Evolutionary conservation across 192 early-diverging fungal species (phyloP).

Genomic region (Glomus cerebriforme): DNA sequence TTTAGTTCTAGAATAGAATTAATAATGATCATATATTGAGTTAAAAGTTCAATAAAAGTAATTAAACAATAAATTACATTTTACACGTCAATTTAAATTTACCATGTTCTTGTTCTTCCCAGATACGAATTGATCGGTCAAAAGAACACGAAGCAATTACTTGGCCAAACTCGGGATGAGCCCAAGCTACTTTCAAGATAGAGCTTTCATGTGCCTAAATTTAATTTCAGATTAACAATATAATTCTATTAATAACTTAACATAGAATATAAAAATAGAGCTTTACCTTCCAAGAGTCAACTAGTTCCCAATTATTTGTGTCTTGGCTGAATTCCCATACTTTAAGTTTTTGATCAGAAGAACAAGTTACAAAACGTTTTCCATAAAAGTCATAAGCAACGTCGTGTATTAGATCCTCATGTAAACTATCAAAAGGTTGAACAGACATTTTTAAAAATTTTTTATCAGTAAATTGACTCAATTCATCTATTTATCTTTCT

Average conservation of each 20-base stretch:
- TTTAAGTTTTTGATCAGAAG: constrained; percentile 93
- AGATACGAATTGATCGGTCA: constrained; percentile 87
- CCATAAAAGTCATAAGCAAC: constrained; percentile 93
- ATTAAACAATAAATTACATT: background rate
- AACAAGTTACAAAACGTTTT: constrained; percentile 81
- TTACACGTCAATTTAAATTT: background rate
- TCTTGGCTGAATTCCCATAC: constrained; percentile 85
- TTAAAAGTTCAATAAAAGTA: background rate
- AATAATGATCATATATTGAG: too few species aligned
- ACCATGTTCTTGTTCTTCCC: constrained; percentile 86
- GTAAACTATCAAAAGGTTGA: constrained; percentile 62
- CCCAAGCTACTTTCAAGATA: constrained; percentile 85
- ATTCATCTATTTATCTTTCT: too few species aligned
- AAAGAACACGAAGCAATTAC: constrained; percentile 90
- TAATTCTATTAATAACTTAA: background rate
- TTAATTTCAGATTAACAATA: background rate
- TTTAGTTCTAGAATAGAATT: constrained; percentile 42
- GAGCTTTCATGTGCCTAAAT: constrained; percentile 81
- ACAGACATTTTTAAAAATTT: constrained; percentile 2
- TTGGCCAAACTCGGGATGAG: constrained; percentile 97
- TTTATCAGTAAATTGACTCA: too few species aligned
- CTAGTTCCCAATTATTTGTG: constrained; percentile 71
- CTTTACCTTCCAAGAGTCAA: constrained; percentile 75
- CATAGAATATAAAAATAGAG: background rate
- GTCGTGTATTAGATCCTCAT: constrained; percentile 95